A percentile compares a stretch with the other conserved stretches of the same genome.
Evolutionary conservation across 176 grass and related monocot genomes (phyloP).

Genomic region (Leersia perrieri): DNA sequence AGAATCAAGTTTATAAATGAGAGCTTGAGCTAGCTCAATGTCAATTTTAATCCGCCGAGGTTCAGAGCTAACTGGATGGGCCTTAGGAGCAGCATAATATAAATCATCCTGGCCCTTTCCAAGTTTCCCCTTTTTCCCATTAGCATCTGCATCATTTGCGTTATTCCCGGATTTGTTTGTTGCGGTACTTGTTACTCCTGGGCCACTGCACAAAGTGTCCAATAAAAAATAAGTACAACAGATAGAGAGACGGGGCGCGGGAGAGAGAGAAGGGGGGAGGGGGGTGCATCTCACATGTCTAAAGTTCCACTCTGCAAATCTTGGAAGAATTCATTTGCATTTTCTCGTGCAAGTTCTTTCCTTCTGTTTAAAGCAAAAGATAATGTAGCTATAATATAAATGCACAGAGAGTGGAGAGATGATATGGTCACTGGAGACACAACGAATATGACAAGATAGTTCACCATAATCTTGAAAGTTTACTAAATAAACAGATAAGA

Average conservation of each 20-base stretch:
- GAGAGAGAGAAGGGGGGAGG: not conserved
- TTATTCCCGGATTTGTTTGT: slow-evolving; percentile 62
- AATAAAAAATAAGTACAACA: slow-evolving; percentile 28
- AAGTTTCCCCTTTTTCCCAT: slow-evolving; percentile 73
- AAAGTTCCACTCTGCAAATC: slow-evolving; percentile 85
- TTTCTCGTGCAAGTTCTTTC: slow-evolving; percentile 51
- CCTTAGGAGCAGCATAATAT: slow-evolving; percentile 77
- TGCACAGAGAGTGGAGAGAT: not conserved
- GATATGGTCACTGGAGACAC: not conserved
- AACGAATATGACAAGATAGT: not conserved
- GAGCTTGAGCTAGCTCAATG: slow-evolving; percentile 68
- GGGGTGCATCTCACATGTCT: slow-evolving; percentile 57
- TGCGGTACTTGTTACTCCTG: slow-evolving; percentile 53
- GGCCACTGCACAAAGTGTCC: slow-evolving; percentile 54
- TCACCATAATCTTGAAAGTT: slow-evolving; percentile 12
- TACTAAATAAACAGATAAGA: not conserved
- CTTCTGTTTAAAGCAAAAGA: slow-evolving; percentile 33
- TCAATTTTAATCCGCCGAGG: slow-evolving; percentile 70
- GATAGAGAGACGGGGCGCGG: not conserved
- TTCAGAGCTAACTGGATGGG: slow-evolving; percentile 81
- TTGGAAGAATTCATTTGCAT: slow-evolving; percentile 77
- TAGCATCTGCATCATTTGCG: slow-evolving; percentile 53
- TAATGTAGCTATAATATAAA: slow-evolving; percentile 5
- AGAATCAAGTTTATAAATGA: slow-evolving; percentile 77
- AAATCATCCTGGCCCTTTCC: slow-evolving; percentile 53